phyloP scores from a whole-genome alignment of 2,329 filamentous ascomycete species.

The Cytospora piceicola region DNA sequence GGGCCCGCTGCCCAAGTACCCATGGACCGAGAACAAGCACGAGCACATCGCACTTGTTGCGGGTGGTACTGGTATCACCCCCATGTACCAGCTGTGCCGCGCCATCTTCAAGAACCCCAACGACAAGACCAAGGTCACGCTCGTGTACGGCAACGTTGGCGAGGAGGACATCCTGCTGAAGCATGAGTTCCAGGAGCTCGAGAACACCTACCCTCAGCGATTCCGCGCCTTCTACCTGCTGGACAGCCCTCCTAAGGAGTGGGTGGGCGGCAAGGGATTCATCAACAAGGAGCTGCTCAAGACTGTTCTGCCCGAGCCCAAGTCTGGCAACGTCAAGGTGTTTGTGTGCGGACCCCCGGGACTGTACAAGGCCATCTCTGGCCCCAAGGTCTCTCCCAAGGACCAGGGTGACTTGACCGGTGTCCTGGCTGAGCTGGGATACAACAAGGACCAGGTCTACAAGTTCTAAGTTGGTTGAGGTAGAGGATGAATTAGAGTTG shows the following conservation, averaged over 20 bases:
- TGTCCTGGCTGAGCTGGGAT: conserved; percentile 78
- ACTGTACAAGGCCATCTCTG: conserved; percentile 91
- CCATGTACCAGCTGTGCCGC: conserved; percentile 94
- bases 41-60: conserved; percentile 84
- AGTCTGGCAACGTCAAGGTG: conserved; percentile 89
- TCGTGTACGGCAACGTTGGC: conserved; percentile 87
- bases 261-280: conserved; percentile 76
- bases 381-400: conserved; percentile 84
- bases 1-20: conserved; percentile 93
- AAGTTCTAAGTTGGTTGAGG: conserved; percentile 70
- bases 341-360: conserved; percentile 95
- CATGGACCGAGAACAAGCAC: conserved; percentile 91
- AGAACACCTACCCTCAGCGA: conserved; percentile 93
- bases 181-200: conserved; percentile 80
- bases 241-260: conserved; percentile 79
- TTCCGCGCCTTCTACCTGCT: conserved; percentile 96
- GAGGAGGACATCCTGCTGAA: conserved; percentile 93
- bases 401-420: conserved; percentile 92
- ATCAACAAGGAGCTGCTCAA: conserved; percentile 92
- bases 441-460: conserved; percentile 82
- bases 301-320: conserved; percentile 91
- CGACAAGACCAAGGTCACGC: conserved; percentile 96
- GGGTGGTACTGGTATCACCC: conserved; percentile 96
- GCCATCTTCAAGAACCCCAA: conserved; percentile 94
- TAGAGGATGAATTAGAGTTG: background rate